Conservation (phyloP, 768 basidiomycete genomes). For the Suillus brevipes region DNA sequence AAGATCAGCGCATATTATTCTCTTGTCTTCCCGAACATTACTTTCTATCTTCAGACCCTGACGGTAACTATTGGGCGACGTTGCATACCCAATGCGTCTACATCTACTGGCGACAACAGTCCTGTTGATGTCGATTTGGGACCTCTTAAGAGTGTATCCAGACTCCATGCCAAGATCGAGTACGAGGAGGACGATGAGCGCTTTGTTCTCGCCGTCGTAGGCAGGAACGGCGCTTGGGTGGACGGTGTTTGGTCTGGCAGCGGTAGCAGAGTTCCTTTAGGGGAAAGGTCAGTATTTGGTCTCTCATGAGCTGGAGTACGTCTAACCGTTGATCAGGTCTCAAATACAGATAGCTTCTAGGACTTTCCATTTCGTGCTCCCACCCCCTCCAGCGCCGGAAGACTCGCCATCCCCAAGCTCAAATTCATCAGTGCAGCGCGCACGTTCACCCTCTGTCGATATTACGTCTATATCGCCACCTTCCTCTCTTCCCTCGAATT, state of each 20-base stretch:
- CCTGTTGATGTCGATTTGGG: slow-evolving; percentile 91
- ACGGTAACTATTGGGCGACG: slow-evolving; percentile 92
- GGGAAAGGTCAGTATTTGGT: slow-evolving; percentile 63
- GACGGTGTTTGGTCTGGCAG: slow-evolving; percentile 95
- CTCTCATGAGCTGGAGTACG: neutral
- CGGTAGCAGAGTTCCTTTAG: slow-evolving; percentile 81
- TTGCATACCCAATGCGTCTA: slow-evolving; percentile 60
- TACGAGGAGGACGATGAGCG: slow-evolving; percentile 88
- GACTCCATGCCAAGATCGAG: slow-evolving; percentile 93
- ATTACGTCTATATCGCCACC: slow-evolving; percentile 81
- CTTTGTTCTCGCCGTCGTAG: slow-evolving; percentile 87
- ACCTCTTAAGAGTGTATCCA: slow-evolving; percentile 95
- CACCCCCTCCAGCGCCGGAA: slow-evolving; percentile 79
- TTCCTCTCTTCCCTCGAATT: slow-evolving; percentile 76
- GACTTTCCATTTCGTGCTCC: slow-evolving; percentile 95
- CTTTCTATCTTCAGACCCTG: slow-evolving; percentile 96
- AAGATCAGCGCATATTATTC: slow-evolving; percentile 93
- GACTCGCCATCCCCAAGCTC: slow-evolving; percentile 83
- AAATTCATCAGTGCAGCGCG: slow-evolving; percentile 62
- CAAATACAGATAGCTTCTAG: slow-evolving; percentile 97
- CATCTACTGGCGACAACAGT: slow-evolving; percentile 49
- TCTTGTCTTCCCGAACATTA: slow-evolving; percentile 91
- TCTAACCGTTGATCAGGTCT: slow-evolving; percentile 53
- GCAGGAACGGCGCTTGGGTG: slow-evolving; percentile 98
- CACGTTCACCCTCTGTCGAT: slow-evolving; percentile 79